phyloP scores from a whole-genome alignment of 345 rosid genomes.

The Sisymbrium altissimum region DNA sequence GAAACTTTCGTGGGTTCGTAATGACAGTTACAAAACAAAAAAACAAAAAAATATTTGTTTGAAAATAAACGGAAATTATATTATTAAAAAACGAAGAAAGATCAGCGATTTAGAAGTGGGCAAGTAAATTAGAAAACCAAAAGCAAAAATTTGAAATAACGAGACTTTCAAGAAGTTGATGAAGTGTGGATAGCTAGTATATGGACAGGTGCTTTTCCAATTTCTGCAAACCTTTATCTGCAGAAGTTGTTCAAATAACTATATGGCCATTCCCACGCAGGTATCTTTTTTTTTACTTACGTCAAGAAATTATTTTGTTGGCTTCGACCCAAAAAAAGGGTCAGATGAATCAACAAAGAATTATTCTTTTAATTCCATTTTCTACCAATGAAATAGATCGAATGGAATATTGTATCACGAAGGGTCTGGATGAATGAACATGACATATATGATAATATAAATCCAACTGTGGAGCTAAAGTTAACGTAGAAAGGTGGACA shows the following conservation, averaged over 20 bases:
- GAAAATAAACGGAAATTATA: neutral
- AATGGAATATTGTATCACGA: neutral
- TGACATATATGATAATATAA: neutral
- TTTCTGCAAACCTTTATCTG: conserved; percentile 3
- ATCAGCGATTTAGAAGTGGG: too few relatives aligned
- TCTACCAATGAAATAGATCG: neutral
- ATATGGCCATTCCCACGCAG: neutral
- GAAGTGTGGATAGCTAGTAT: neutral
- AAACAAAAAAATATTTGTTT: neutral
- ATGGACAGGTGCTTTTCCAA: neutral
- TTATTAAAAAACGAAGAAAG: neutral
- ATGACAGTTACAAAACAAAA: neutral
- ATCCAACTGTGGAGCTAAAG: neutral
- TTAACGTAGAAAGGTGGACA: neutral
- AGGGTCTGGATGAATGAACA: neutral
- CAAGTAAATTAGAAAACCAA: neutral
- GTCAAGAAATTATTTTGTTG: neutral
- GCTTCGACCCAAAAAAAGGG: neutral
- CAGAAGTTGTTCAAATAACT: neutral
- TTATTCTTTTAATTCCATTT: too few relatives aligned
- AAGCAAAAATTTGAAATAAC: neutral
- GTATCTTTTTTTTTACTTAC: neutral
- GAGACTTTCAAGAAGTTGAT: neutral
- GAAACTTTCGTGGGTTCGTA: neutral
- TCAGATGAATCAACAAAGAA: neutral